phyloP scores from a whole-genome alignment of 805 yeast species.

The Zygoascus biomembranicola region DNA sequence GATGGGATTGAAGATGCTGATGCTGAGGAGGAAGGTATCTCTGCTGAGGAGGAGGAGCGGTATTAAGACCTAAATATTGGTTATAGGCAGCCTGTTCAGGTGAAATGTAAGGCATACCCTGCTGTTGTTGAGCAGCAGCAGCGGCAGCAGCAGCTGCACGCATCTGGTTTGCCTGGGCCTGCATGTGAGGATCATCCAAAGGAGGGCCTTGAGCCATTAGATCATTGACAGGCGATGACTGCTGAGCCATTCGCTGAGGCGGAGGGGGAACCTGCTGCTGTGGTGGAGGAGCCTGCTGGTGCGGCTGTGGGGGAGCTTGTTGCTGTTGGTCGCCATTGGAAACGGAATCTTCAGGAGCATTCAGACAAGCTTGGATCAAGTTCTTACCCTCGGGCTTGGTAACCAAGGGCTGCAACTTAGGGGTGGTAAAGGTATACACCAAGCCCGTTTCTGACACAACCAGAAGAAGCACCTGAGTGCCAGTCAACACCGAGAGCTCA shows the following conservation, averaged over 20 bases:
- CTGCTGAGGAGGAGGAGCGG: conserved; percentile 22
- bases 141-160: conserved; percentile 4
- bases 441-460: conserved; percentile 98
- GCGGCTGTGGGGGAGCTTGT: conserved; percentile 25
- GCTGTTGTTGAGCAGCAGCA: conserved; percentile 4
- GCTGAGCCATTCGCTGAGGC: conserved; percentile 32
- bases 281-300: conserved; percentile 23
- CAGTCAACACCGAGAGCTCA: conserved; percentile 91
- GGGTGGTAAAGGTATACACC: conserved; percentile 98
- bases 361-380: conserved; percentile 90
- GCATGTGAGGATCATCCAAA: conserved; percentile 4
- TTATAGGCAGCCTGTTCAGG: conserved; percentile 47
- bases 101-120: conserved; percentile 24
- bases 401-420: conserved; percentile 94
- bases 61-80: conserved; percentile 41
- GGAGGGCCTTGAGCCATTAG: conserved; percentile 1
- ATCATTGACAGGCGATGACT: conserved; percentile 3
- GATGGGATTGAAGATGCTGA: conserved; percentile 17
- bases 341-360: conserved; percentile 79
- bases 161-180: conserved; percentile 5
- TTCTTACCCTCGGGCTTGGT: conserved; percentile 97
- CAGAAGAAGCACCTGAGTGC: conserved; percentile 88
- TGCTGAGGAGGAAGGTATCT: conserved; percentile 21
- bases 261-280: conserved; percentile 30
- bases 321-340: conserved; percentile 27